phyloP scores from a whole-genome alignment of 2,329 filamentous ascomycete genomes.

The Daldinia sp. region DNA sequence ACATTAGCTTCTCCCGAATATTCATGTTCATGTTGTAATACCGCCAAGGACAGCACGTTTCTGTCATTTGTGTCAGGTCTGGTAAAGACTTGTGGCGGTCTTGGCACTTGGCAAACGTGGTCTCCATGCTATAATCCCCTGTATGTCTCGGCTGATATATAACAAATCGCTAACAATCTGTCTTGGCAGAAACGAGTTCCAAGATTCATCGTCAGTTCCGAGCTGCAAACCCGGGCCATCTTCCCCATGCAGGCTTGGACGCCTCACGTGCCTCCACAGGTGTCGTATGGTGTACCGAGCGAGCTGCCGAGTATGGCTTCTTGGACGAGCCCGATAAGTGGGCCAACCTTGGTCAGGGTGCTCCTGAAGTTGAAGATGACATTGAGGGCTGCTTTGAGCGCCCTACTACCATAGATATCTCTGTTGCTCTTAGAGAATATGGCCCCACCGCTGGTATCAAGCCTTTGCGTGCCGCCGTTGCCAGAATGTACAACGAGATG shows the following conservation, averaged over 20 bases:
- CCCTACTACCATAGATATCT: slow-evolving; percentile 80
- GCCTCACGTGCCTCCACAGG: slow-evolving; percentile 88
- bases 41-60: slow-evolving; percentile 38
- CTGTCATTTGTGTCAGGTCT: slow-evolving; percentile 11
- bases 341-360: slow-evolving; percentile 95
- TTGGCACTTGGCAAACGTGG: slow-evolving; percentile 44
- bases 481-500: slow-evolving; percentile 90
- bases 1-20: slow-evolving; percentile 2
- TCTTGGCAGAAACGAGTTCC: slow-evolving; percentile 74
- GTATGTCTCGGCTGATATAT: slow-evolving; percentile 29
- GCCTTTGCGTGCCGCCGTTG: slow-evolving; percentile 86
- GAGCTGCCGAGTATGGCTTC: slow-evolving; percentile 88
- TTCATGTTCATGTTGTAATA: slow-evolving; percentile 28
- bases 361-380: slow-evolving; percentile 91
- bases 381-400: slow-evolving; percentile 89
- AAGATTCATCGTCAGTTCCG: slow-evolving; percentile 90
- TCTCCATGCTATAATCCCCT: slow-evolving; percentile 15
- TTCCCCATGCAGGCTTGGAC: slow-evolving; percentile 89
- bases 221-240: slow-evolving; percentile 87
- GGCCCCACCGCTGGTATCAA: slow-evolving; percentile 94
- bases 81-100: slow-evolving; percentile 35
- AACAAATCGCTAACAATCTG: slow-evolving; percentile 34
- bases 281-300: slow-evolving; percentile 91
- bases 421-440: slow-evolving; percentile 84
- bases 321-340: slow-evolving; percentile 81